Percentiles rank a stretch among this genome's conserved stretches.
Conservation (phyloP, 495 filamentous ascomycete genomes). For the Hypoxylon fragiforme region DNA sequence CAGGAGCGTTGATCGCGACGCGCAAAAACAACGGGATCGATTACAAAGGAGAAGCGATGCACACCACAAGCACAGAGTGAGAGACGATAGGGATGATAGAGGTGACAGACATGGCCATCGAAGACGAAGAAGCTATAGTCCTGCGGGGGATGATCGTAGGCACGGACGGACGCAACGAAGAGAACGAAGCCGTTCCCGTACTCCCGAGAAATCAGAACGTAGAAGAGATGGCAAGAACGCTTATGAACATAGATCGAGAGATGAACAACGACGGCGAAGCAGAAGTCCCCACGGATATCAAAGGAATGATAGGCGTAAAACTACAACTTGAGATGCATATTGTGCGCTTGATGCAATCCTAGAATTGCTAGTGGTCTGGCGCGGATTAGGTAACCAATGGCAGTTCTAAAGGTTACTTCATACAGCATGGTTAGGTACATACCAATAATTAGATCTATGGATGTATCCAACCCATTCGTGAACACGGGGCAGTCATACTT, state of each 20-base stretch:
- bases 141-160: slow-evolving; percentile 12
- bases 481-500: too few relatives aligned
- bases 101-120: slow-evolving; percentile 23
- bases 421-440: too few relatives aligned
- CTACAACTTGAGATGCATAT: too few relatives aligned
- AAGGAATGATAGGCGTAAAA: slow-evolving; percentile 2
- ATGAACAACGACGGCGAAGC: slow-evolving; percentile 30
- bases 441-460: too few relatives aligned
- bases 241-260: slow-evolving; percentile 25
- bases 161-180: slow-evolving; percentile 10
- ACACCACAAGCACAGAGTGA: slow-evolving; percentile 11
- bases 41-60: slow-evolving; percentile 24
- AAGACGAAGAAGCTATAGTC: slow-evolving; percentile 22
- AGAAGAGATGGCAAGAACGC: slow-evolving; percentile 25
- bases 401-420: too few relatives aligned
- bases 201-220: slow-evolving; percentile 24
- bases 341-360: too few relatives aligned
- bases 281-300: slow-evolving; percentile 24
- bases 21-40: slow-evolving; percentile 24
- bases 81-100: slow-evolving; percentile 26
- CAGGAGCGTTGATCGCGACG: slow-evolving; percentile 37
- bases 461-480: too few relatives aligned
- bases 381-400: too few relatives aligned
- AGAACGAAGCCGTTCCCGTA: slow-evolving; percentile 24
- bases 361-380: too few relatives aligned